These are phyloP conservation scores for Metschnikowia hibisci DNA, from an alignment of 805 yeast species.

Conservation along the genomic window DNA sequence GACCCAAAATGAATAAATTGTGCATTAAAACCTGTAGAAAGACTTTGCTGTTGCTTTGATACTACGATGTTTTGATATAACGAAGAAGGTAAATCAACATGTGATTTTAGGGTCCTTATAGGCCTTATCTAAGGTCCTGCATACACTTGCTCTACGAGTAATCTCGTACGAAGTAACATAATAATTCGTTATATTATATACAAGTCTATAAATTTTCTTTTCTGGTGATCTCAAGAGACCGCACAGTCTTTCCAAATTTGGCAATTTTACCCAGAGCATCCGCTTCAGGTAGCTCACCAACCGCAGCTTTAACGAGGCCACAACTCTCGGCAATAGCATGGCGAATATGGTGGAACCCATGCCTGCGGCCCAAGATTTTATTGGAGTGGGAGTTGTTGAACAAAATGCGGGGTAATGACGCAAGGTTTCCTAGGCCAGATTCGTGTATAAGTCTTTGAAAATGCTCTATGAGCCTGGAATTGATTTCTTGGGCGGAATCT, in stretches of 20 bases:
- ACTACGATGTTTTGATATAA: too few species aligned
- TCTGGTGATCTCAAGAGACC: background rate
- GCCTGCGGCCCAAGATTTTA: slow-evolving; percentile 32
- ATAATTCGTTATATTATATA: too few species aligned
- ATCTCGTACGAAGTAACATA: too few species aligned
- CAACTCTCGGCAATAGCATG: slow-evolving; percentile 50
- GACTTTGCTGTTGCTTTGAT: too few species aligned
- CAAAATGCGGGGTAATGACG: slow-evolving; percentile 39
- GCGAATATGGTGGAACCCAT: slow-evolving; percentile 55
- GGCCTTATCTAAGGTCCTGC: too few species aligned
- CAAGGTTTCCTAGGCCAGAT: slow-evolving; percentile 32
- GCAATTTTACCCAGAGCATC: background rate
- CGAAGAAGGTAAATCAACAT: too few species aligned
- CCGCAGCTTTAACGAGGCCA: slow-evolving; percentile 28
- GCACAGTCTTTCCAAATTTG: background rate
- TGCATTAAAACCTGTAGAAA: too few species aligned
- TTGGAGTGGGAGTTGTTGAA: slow-evolving; percentile 51
- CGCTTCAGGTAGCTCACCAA: background rate
- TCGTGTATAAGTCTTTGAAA: slow-evolving; percentile 36
- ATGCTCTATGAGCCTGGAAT: slow-evolving; percentile 24
- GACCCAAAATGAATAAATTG: too few species aligned
- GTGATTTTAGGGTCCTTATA: too few species aligned
- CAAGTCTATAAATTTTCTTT: too few species aligned
- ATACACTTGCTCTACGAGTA: too few species aligned
- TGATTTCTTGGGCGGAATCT: slow-evolving; percentile 19